phyloP scores from a whole-genome alignment of 1,284 basidiomycete species.

The Sanghuangporus weigelae region DNA sequence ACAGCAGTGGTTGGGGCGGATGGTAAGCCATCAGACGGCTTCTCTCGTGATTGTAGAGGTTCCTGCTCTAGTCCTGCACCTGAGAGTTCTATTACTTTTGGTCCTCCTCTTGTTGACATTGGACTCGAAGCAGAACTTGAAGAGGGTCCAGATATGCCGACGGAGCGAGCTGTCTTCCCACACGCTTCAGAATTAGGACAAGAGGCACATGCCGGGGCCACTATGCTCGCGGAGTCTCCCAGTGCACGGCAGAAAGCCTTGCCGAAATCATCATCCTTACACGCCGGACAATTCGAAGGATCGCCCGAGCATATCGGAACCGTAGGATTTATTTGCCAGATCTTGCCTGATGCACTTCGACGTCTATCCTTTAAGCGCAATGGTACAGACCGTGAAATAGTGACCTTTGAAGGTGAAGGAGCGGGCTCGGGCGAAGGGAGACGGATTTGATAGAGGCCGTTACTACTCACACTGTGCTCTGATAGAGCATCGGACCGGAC shows the following conservation, averaged over 20 bases:
- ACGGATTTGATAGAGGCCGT: constrained; percentile 38
- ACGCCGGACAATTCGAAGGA: constrained; percentile 69
- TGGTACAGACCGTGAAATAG: constrained; percentile 25
- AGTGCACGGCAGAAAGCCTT: constrained; percentile 83
- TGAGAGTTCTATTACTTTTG: not conserved
- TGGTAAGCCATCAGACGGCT: constrained; percentile 21
- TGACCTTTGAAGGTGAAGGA: constrained; percentile 25
- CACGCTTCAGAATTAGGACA: constrained; percentile 39
- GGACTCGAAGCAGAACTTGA: constrained; percentile 6
- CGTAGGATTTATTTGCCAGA: constrained; percentile 8
- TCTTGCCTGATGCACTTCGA: constrained; percentile 1
- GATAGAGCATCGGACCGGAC: constrained; percentile 47
- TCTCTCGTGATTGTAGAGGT: constrained; percentile 10
- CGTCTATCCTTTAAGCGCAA: constrained; percentile 22
- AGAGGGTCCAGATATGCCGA: constrained; percentile 21
- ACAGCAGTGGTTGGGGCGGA: not conserved
- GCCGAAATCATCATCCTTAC: constrained; percentile 76
- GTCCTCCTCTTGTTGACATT: not conserved
- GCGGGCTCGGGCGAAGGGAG: constrained; percentile 36
- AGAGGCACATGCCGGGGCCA: constrained; percentile 42
- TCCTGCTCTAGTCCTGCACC: not conserved
- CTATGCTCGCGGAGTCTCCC: constrained; percentile 46
- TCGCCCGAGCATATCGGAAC: constrained; percentile 49
- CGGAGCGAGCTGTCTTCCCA: constrained; percentile 19
- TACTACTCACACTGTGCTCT: constrained; percentile 18